phyloP scores from a whole-genome alignment of 805 yeast genomes.

The Yamadazyma ubonensis region DNA sequence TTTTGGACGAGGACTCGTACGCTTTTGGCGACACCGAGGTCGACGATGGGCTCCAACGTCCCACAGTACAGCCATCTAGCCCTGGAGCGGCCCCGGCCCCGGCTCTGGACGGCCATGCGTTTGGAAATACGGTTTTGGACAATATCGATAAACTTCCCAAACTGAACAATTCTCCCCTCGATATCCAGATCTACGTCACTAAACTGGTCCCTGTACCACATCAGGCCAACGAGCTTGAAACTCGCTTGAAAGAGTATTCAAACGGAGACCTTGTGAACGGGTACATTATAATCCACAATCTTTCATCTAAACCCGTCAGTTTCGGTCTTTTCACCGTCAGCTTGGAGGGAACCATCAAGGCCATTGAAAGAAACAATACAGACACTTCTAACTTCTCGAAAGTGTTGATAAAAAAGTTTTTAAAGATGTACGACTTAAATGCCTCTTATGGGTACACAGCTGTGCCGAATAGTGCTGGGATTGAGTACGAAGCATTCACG shows the following conservation, averaged over 20 bases:
- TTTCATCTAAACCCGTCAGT: conserved; percentile 40
- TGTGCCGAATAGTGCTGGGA: conserved; percentile 52
- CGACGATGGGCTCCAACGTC: conserved; percentile 11
- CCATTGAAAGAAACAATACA: conserved; percentile 23
- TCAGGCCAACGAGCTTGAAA: conserved; percentile 39
- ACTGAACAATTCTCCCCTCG: conserved; percentile 40
- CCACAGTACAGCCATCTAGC: too few relatives aligned
- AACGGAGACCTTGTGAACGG: conserved; percentile 45
- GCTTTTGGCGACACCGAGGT: conserved; percentile 17
- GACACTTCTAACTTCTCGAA: conserved; percentile 23
- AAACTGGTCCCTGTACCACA: conserved; percentile 51
- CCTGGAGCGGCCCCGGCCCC: too few relatives aligned
- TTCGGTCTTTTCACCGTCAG: conserved; percentile 48
- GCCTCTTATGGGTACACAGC: conserved; percentile 53
- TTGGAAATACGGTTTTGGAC: conserved; percentile 50
- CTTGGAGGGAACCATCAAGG: conserved; percentile 46
- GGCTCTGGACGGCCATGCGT: conserved; percentile 25
- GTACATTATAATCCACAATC: conserved; percentile 48
- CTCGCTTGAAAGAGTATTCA: conserved; percentile 44
- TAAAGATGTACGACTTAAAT: conserved; percentile 60
- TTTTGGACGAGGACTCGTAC: conserved; percentile 17
- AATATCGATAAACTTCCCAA: conserved; percentile 50
- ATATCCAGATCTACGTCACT: conserved; percentile 50
- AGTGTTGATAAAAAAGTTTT: conserved; percentile 46
- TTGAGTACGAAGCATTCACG: conserved; percentile 43